Evolutionary conservation across 1,284 basidiomycete species (phyloP), one percentile per base, ranked within the genome.

Genomic region (Puccinia coronata): DNA sequence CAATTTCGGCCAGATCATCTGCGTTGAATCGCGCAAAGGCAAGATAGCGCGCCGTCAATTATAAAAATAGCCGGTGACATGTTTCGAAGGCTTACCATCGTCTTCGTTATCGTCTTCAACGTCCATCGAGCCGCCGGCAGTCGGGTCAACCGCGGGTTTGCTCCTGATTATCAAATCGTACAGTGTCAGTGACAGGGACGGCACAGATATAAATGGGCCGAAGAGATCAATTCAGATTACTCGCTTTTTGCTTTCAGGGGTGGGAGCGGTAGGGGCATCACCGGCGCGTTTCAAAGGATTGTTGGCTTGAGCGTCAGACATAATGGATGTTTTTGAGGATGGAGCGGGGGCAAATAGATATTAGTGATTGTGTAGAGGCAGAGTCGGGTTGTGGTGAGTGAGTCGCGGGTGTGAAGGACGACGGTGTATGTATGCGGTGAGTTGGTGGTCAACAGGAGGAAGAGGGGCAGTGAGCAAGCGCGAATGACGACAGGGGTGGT

Each of bases 1-100:
- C 79, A 34, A 81, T 81, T 72, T 74, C 79, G 47, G 79, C 79
- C 11, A 81, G 43, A 34, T 81, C 79, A 47, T 81, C 79, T 81
- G 59, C 23, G 41, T 16, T 25, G 28, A 43, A 41, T 43, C 39
- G 57, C 36, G 41, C n/a, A 63, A 55, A 18, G 41, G 28, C 2
- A 2, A 57, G 25, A 61, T 61, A 39, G 53, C 72, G 74, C 55
- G 39, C 36, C 9, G 41, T 75, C 39, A 43, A n/a, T 31, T 28
- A n/a, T n/a, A n/a, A n/a, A n/a, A n/a, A n/a, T n/a, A n/a, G n/a
- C n/a, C n/a, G n/a, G n/a, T n/a, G n/a, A n/a, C n/a, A n/a, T n/a
- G n/a, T n/a, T n/a, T n/a, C n/a, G n/a, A n/a, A n/a, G n/a, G n/a
- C 59, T 53, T 55, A 78, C 75, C 75, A 36, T 69, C 47, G 12